These are phyloP conservation scores for Cutaneotrichosporon cyanovorans DNA, from an alignment of 1,284 basidiomycete species.

Conservation along the genomic window DNA sequence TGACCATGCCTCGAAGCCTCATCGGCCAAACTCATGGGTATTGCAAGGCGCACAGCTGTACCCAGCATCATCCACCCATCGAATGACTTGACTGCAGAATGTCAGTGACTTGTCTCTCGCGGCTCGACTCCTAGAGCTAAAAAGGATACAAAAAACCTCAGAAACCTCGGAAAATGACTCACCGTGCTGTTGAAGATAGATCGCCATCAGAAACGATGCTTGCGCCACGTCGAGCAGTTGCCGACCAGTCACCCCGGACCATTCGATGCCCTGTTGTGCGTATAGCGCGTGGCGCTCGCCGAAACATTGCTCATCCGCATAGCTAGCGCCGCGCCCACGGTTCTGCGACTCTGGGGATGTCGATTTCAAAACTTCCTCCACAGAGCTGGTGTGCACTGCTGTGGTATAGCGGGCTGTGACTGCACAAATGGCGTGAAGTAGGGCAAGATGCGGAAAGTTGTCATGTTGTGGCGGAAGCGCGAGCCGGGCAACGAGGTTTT, in stretches of 20 bases:
- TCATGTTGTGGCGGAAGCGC: conserved; percentile 44
- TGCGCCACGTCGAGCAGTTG: conserved; percentile 29
- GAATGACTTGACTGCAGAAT: conserved; percentile 23
- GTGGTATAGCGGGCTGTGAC: conserved; percentile 39
- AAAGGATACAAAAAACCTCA: too few relatives aligned
- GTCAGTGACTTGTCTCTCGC: not conserved
- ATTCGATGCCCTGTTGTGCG: conserved; percentile 16
- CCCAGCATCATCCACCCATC: conserved; percentile 35
- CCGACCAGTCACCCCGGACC: conserved; percentile 8
- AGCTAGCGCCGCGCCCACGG: too few relatives aligned
- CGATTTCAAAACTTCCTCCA: conserved; percentile 17
- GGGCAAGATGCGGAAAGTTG: conserved; percentile 43
- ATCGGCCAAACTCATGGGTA: conserved; percentile 27
- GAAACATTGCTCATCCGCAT: conserved; percentile 20
- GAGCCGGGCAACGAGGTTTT: conserved; percentile 39
- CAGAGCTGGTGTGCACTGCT: conserved; percentile 21
- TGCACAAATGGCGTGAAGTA: conserved; percentile 47
- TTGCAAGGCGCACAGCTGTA: conserved; percentile 14
- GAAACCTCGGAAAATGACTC: not conserved
- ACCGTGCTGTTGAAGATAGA: conserved; percentile 25
- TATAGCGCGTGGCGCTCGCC: conserved; percentile 25
- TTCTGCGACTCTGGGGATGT: conserved; percentile 10
- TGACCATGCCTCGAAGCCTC: conserved; percentile 4
- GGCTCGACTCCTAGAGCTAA: too few relatives aligned
- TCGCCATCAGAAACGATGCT: conserved; percentile 20